Percentiles rank a stretch among this genome's conserved stretches.
Evolutionary conservation across 129 eudicot genomes (phyloP).

Genomic region (Dittrichia graveolens): DNA sequence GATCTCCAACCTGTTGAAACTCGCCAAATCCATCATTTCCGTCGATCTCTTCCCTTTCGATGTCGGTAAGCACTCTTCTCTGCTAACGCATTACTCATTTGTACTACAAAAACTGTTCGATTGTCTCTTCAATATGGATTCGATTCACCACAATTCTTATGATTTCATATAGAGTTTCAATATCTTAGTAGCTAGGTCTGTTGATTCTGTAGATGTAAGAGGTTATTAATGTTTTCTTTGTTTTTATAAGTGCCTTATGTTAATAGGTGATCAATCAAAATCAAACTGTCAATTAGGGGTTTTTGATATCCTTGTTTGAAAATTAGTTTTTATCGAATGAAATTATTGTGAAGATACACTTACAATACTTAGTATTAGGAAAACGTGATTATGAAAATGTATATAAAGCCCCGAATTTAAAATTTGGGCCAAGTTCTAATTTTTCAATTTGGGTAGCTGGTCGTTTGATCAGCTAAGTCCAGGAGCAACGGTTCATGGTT

Average conservation of each 20-base stretch:
- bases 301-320: neutral
- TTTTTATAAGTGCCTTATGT: neutral
- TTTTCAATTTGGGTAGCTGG: neutral
- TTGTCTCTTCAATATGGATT: neutral
- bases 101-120: neutral
- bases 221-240: too few species aligned
- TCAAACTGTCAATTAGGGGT: neutral
- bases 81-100: slow-evolving; percentile 12
- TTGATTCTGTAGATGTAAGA: neutral
- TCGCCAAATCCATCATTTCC: neutral
- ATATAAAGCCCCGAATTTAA: neutral
- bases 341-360: neutral
- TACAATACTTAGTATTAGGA: neutral
- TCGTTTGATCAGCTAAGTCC: neutral
- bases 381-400: neutral
- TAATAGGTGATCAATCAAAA: neutral
- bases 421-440: neutral
- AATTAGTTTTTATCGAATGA: too few species aligned
- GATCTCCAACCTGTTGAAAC: slow-evolving; percentile 11
- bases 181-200: neutral
- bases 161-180: neutral
- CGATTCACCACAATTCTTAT: neutral
- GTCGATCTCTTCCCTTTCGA: slow-evolving; percentile 7
- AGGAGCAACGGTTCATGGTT: neutral
- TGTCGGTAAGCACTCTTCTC: slow-evolving; percentile 33